Evolutionary conservation across 2,329 filamentous ascomycete genomes (phyloP), one percentile per base, ranked within the genome.

Genomic region (Phialocephala subalpina): DNA sequence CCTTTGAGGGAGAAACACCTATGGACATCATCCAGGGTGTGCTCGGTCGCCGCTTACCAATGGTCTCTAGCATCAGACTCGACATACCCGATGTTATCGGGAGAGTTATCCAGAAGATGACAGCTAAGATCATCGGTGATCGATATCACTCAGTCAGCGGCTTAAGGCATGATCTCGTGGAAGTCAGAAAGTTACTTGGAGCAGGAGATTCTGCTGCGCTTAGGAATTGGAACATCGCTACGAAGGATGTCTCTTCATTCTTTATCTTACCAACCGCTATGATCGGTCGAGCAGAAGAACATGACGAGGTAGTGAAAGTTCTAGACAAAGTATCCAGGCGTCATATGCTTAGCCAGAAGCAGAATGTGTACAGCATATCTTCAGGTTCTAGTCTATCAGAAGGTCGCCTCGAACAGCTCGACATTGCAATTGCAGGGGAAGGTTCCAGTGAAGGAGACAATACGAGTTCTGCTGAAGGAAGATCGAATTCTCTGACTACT

Each of bases 21-120:
- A 86, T 97, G 65, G 94, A 97, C 73, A 93, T 97, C 53, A 93
- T 98, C 70, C 94, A 97, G 76, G 93, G 90, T 70, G 93, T 97
- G 12, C 83, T 98, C 9, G 90, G 90, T 56, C 90, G 91, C 69
- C 88, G 92, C 55, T 88, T 97, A 69, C 89, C 92, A 4, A 88
- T 88, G 42, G 89, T 96, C 9, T 92, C 93, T 3, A 87, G 87
- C 3, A 87, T 93, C 53, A 87, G 95, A 59, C 85, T 93, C 67
- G 95, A 97, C 75, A 84, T 97, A 6, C 95, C 95, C 0, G 92
- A 97, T 65, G 90, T 91, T 8, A 82, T 97, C 49, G 92, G 92
- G 0, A 86, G 87, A 36, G 91, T 97, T 52, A 93, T 98, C 47
- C 91, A 95, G 76, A 97, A 94, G 77, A 97, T 97, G 86, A 97